Base-by-base conservation (phyloP, 2,329 filamentous ascomycete species). In the Xylariales sp. region DNA sequence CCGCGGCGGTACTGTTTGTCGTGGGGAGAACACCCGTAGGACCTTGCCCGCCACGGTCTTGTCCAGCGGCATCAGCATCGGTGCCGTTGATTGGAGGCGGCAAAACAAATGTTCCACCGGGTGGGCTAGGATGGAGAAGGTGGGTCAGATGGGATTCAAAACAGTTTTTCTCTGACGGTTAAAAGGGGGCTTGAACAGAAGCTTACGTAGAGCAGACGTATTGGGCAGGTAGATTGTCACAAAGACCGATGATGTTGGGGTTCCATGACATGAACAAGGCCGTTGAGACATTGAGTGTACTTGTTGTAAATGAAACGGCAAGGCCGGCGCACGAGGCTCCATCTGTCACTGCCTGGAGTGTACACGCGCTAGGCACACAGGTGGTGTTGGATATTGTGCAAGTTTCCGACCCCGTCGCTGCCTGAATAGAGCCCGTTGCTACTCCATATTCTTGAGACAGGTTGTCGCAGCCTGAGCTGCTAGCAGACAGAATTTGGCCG, bases 141-240 rank as follows among this genome's bases (percentile, higher is more conserved):
- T n/a, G n/a, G n/a, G n/a, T n/a, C n/a, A n/a, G n/a, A n/a, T n/a
- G n/a, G n/a, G n/a, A n/a, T n/a, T n/a, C n/a, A n/a, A n/a, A n/a
- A n/a, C n/a, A n/a, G n/a, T n/a, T n/a, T n/a, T n/a, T n/a, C n/a
- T n/a, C n/a, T n/a, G n/a, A n/a, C n/a, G n/a, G n/a, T n/a, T n/a
- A n/a, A n/a, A n/a, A n/a, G n/a, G n/a, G n/a, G n/a, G n/a, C n/a
- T n/a, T n/a, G n/a, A n/a, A n/a, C n/a, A n/a, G n/a, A n/a, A n/a
- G 10, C 14, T 24, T 31, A 40, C 20, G 17, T 41, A n/a, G 20
- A 18, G 16, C 33, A 41, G 19, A 41, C 18, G 13, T 41, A 32
- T 28, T 41, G 33, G 12, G 17, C 32, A 12, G 18, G 2, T 2
- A 36, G 23, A 13, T 24, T 24, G n/a, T 40, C 32, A 16, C 32